These are phyloP conservation scores for Hyaloscypha variabilis DNA, from an alignment of 495 filamentous ascomycete species.

Conservation along the genomic window DNA sequence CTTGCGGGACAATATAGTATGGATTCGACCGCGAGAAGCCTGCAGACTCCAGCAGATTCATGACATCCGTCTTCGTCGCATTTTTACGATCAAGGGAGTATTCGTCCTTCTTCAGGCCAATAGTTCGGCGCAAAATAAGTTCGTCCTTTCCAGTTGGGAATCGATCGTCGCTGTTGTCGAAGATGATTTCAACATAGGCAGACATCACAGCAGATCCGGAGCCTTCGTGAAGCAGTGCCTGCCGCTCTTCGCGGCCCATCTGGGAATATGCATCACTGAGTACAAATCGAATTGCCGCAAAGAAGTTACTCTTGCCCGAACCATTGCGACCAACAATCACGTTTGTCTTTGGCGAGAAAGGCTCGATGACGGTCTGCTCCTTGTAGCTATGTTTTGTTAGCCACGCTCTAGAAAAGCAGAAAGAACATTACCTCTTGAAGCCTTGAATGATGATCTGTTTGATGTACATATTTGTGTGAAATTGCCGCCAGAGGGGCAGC, in stretches of 20 bases:
- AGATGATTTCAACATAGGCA: constrained; percentile 97
- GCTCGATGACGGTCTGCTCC: constrained; percentile 97
- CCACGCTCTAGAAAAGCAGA: neutral
- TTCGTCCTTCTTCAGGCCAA: constrained; percentile 97
- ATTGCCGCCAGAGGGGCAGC: constrained; percentile 16
- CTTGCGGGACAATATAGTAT: constrained; percentile 98
- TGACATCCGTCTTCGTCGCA: constrained; percentile 90
- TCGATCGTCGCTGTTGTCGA: constrained; percentile 95
- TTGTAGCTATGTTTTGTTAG: constrained; percentile 75
- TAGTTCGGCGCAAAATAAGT: constrained; percentile 86
- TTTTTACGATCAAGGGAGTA: constrained; percentile 97
- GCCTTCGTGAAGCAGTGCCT: constrained; percentile 93
- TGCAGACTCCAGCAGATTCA: constrained; percentile 93
- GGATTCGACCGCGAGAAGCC: constrained; percentile 97
- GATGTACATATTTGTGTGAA: constrained; percentile 75
- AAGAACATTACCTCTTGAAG: constrained; percentile 86
- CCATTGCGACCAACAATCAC: constrained; percentile 99
- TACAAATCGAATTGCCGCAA: constrained; percentile 97
- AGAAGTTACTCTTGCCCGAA: constrained; percentile 99
- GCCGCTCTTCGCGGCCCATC: constrained; percentile 93
- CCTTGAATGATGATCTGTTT: constrained; percentile 99
- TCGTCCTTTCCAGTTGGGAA: constrained; percentile 94
- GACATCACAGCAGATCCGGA: constrained; percentile 98
- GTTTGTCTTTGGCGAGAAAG: constrained; percentile 97
- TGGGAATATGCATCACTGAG: constrained; percentile 97